phyloP scores from a whole-genome alignment of 2,329 filamentous ascomycete species.

The Aureobasidium sp. region DNA sequence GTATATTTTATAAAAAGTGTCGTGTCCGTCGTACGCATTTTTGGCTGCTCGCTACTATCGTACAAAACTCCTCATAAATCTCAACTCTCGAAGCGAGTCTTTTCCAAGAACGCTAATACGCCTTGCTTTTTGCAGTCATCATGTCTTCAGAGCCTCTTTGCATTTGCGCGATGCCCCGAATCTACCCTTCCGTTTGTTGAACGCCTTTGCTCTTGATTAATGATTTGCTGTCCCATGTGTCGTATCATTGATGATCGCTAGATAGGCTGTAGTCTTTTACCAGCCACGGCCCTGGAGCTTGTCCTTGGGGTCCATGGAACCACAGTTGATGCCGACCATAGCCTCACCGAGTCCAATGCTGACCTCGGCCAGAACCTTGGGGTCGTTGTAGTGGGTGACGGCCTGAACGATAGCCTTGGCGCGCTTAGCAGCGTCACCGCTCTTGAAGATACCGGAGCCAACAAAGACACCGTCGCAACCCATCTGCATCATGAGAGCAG shows the following conservation, averaged over 20 bases:
- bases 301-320: conserved; percentile 67
- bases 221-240: background rate
- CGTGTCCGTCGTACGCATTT: background rate
- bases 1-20: background rate
- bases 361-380: conserved; percentile 78
- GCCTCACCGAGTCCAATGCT: conserved; percentile 89
- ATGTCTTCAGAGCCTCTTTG: background rate
- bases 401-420: conserved; percentile 93
- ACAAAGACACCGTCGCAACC: conserved; percentile 98
- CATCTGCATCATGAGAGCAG: conserved; percentile 97
- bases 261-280: conserved; percentile 42
- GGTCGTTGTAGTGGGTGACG: conserved; percentile 81
- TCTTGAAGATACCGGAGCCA: conserved; percentile 96
- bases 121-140: conserved; percentile 6
- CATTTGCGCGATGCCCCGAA: background rate
- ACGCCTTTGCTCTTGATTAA: conserved; percentile 6
- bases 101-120: conserved; percentile 10
- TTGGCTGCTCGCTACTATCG: background rate
- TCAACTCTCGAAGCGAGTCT: background rate
- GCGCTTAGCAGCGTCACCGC: conserved; percentile 78
- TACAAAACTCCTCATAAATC: background rate
- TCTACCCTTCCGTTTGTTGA: background rate
- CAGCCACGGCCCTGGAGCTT: conserved; percentile 82
- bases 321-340: conserved; percentile 92
- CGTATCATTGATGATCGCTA: background rate